These are phyloP conservation scores for Mycena chlorophos DNA, from an alignment of 768 basidiomycete genomes.

Conservation along the genomic window DNA sequence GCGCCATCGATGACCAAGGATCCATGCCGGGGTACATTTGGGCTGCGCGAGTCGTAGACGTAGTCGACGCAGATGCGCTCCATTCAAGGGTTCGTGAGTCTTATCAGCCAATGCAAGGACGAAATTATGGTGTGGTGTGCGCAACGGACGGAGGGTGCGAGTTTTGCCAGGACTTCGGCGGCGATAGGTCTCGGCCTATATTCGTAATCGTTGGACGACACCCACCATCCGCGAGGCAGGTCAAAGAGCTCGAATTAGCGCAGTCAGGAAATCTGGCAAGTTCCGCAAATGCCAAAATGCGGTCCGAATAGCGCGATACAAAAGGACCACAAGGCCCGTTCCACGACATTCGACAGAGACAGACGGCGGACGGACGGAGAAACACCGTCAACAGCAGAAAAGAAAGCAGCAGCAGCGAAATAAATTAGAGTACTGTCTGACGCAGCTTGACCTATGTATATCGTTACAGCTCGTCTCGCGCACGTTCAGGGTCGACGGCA, in stretches of 20 bases:
- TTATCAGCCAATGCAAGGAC: background rate
- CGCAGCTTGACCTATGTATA: conserved; percentile 1
- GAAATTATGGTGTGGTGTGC: background rate
- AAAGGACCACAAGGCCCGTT: too few species aligned
- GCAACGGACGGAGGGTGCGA: background rate
- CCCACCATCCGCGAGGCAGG: conserved; percentile 1
- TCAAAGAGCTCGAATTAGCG: too few species aligned
- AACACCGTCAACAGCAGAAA: background rate
- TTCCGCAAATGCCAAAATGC: too few species aligned
- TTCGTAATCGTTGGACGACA: background rate
- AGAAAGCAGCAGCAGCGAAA: background rate
- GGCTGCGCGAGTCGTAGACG: too few species aligned
- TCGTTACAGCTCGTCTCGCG: background rate
- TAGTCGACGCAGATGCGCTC: too few species aligned
- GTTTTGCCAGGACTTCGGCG: conserved; percentile 1
- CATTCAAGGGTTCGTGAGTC: background rate
- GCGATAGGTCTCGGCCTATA: background rate
- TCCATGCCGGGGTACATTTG: background rate
- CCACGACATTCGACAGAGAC: too few species aligned
- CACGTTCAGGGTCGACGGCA: background rate
- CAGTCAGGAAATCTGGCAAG: too few species aligned
- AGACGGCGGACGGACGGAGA: background rate
- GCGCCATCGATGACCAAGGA: background rate
- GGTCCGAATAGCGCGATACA: too few species aligned
- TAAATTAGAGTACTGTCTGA: background rate